phyloP scores from a whole-genome alignment of 2,329 filamentous ascomycete genomes.

The Phialophora chinensis region DNA sequence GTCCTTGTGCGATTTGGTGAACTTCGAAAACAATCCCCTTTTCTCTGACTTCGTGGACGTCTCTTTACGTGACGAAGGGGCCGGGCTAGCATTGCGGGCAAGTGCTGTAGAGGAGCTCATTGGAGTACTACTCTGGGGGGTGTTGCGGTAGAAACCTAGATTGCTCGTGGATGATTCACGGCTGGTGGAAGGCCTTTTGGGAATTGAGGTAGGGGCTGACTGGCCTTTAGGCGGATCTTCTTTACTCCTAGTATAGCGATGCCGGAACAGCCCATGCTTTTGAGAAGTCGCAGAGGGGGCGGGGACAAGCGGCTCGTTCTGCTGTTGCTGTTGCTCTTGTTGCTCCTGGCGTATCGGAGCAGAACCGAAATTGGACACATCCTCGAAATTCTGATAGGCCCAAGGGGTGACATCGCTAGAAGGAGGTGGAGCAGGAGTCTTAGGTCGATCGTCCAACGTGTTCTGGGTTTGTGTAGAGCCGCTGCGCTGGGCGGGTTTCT shows the following conservation, averaged over 20 bases:
- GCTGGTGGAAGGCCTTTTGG: constrained; percentile 73
- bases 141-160: constrained; percentile 57
- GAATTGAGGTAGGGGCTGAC: constrained; percentile 52
- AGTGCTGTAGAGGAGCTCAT: constrained; percentile 58
- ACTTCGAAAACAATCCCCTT: constrained; percentile 60
- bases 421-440: constrained; percentile 70
- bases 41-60: constrained; percentile 48
- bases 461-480: constrained; percentile 77
- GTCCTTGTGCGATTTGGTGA: constrained; percentile 56
- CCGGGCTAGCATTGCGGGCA: constrained; percentile 78
- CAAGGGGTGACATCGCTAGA: constrained; percentile 96
- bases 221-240: constrained; percentile 58
- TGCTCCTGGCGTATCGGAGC: constrained; percentile 40
- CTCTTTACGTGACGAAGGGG: constrained; percentile 66
- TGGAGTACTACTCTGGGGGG: constrained; percentile 56
- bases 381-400: constrained; percentile 84
- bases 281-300: constrained; percentile 63
- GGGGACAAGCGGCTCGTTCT: constrained; percentile 58
- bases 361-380: constrained; percentile 43
- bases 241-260: constrained; percentile 62
- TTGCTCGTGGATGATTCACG: constrained; percentile 72
- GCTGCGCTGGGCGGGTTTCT: constrained; percentile 65
- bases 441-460: constrained; percentile 49
- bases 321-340: constrained; percentile 51
- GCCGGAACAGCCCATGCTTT: constrained; percentile 47